Base-by-base conservation (phyloP, 371 early-diverging fungal species). In the Zychaea mexicana region DNA sequence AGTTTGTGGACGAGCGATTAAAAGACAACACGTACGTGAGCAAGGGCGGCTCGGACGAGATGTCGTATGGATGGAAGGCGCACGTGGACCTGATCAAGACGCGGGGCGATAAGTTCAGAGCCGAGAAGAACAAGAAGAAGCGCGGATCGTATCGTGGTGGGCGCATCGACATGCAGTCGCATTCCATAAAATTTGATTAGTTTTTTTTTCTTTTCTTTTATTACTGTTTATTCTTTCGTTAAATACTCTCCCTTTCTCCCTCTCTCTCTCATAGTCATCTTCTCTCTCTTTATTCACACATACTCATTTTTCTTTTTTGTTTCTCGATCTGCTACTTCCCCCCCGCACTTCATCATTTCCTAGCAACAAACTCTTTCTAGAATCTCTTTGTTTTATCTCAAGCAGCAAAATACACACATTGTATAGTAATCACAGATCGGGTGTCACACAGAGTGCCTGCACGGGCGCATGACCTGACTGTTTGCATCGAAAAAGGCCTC, bases 41-140 rank as follows among this genome's bases (percentile, higher is more conserved):
- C 52, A 94, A 92, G 66, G 83, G 79, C 61, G 90, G 88, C 24
- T 90, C 88, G 2, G 81, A 83, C 17, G 75, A 81, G 32, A 67
- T 57, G 12, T 91, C 92, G 52, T 98, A 96, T 76, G 98, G 98
- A 15, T 84, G 88, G 82, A 96, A 94, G 70, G 99, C 99, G 3
- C 91, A 96, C 71, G 80, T 84, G 71, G 98, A 98, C 64, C 84
- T 98, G 67, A 90, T 94, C 61, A 91, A 90, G 39, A 94, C 92
- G 6, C 83, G 93, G 33, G 99, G 99, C 39, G 96, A 96, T 76
- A 92, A 90, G 26, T 98, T 98, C 85, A 86, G 94, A 39, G 90
- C 91, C 10, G 97, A 96, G 67, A 98, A 98, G 88, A 94, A 94
- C 72, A 98, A 98, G 85, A 98, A 98, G 86, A 98, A 98, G 91